Evolutionary conservation across 306 rosid genomes (phyloP).

Genomic region (Trifolium subterraneum): DNA sequence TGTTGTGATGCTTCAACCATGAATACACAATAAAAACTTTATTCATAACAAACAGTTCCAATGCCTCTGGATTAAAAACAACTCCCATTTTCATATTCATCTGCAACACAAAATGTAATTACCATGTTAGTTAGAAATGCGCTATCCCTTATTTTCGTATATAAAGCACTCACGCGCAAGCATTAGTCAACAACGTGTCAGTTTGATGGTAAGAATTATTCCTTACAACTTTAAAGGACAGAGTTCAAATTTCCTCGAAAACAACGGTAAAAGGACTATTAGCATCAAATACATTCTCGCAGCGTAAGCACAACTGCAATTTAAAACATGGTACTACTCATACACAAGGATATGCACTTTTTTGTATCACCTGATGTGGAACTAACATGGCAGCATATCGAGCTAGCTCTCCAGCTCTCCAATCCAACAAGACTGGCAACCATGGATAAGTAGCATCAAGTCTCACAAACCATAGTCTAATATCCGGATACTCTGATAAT

Average conservation of each 20-base stretch:
- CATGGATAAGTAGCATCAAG: constrained; percentile 92
- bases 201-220: too few species aligned
- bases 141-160: too few species aligned
- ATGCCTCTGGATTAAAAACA: constrained; percentile 91
- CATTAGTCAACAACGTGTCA: too few species aligned
- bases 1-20: constrained; percentile 84
- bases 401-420: constrained; percentile 96
- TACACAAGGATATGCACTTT: not conserved
- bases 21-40: constrained; percentile 79
- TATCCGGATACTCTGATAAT: constrained; percentile 79
- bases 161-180: too few species aligned
- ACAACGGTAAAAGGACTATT: too few species aligned
- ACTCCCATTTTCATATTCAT: constrained; percentile 91
- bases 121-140: not conserved
- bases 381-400: constrained; percentile 95
- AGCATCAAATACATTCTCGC: not conserved
- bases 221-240: too few species aligned
- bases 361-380: constrained; percentile 83
- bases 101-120: constrained; percentile 51
- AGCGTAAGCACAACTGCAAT: not conserved
- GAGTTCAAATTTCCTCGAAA: too few species aligned
- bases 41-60: constrained; percentile 83
- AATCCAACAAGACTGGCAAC: constrained; percentile 84
- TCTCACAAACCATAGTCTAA: constrained; percentile 93
- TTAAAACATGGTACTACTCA: not conserved